A percentile compares a stretch with the other conserved stretches of the same genome.
phyloP scores from a whole-genome alignment of 148 eudicot species.

The Rhododendron griersonianum region DNA sequence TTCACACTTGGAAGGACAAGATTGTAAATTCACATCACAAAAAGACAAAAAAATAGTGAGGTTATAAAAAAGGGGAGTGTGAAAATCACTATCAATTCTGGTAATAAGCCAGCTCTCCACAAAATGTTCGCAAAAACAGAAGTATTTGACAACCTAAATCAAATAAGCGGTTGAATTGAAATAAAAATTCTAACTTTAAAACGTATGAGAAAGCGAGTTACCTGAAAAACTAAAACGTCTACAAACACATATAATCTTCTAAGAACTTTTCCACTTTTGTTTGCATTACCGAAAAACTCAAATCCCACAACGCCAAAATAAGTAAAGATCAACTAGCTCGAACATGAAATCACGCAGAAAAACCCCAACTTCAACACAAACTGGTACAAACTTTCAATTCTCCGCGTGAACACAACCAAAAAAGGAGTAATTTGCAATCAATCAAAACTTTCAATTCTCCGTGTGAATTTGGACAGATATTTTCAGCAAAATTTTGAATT shows the following conservation, averaged over 20 bases:
- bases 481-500: neutral
- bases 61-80: too few species aligned
- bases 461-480: neutral
- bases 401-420: too few species aligned
- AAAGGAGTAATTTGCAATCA: too few species aligned
- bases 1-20: too few species aligned
- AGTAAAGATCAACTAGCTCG: neutral
- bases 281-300: slow-evolving; percentile 4
- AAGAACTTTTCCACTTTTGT: too few species aligned
- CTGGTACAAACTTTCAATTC: neutral
- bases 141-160: neutral
- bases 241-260: neutral
- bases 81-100: too few species aligned
- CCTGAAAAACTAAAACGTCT: neutral
- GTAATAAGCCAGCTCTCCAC: neutral
- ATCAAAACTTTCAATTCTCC: too few species aligned
- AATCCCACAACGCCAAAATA: neutral
- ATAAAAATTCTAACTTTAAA: neutral
- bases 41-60: too few species aligned
- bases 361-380: slow-evolving; percentile 9
- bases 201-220: neutral
- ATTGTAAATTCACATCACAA: too few species aligned
- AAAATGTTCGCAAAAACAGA: neutral
- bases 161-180: neutral
- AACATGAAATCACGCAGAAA: slow-evolving; percentile 8